phyloP scores from a whole-genome alignment of 805 yeast genomes.

The Candida qinlingensis region DNA sequence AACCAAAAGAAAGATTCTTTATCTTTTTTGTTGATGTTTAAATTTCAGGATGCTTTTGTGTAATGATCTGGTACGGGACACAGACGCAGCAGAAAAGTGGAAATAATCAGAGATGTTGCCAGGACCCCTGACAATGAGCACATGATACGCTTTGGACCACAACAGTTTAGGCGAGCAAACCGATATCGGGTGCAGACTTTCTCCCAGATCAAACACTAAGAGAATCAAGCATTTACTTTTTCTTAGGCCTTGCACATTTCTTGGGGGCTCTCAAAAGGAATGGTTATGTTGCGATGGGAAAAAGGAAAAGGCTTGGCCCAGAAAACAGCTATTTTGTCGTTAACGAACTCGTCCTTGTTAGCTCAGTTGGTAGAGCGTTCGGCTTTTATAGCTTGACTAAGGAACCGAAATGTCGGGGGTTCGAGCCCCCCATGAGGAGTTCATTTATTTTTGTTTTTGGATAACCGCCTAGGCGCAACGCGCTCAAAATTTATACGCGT shows the following conservation, averaged over 20 bases:
- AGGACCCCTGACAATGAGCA: too few species aligned
- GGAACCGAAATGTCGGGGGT: slow-evolving; percentile 1
- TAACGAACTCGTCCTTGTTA: slow-evolving; percentile 14
- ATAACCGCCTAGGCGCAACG: not conserved
- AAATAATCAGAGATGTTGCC: too few species aligned
- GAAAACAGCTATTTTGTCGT: not conserved
- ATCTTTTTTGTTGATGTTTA: not conserved
- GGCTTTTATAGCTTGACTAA: slow-evolving; percentile 7
- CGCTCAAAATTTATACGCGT: not conserved
- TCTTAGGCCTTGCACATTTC: too few species aligned
- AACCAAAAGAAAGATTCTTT: not conserved
- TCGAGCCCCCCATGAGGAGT: slow-evolving; percentile 5
- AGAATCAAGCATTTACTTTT: too few species aligned
- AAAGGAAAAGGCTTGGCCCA: too few species aligned
- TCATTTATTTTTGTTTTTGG: not conserved
- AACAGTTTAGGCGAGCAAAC: too few species aligned
- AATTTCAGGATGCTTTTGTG: not conserved
- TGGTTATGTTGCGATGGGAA: too few species aligned
- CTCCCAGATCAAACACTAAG: too few species aligned
- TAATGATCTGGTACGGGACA: not conserved
- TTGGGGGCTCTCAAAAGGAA: too few species aligned
- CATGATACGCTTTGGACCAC: too few species aligned
- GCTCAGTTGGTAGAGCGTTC: slow-evolving; percentile 16
- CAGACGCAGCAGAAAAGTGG: not conserved
- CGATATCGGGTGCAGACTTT: too few species aligned